phyloP scores from a whole-genome alignment of 164 flowering plant genomes.

The Akebia trifoliata region DNA sequence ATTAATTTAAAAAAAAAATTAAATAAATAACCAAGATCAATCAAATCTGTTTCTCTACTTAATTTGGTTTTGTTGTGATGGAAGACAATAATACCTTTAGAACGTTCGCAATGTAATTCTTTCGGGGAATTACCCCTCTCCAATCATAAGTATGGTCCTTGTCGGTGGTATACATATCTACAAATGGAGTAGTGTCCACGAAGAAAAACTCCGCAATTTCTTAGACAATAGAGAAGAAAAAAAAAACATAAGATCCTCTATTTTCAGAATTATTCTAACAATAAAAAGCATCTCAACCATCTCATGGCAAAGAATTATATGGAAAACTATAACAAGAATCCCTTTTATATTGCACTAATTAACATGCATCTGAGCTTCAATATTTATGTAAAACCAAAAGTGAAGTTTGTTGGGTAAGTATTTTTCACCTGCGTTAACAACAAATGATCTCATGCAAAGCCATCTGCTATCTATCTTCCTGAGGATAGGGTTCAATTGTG shows the following conservation, averaged over 20 bases:
- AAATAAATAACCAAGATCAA: not conserved
- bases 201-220: slow-evolving; percentile 26
- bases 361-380: too few relatives aligned
- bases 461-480: slow-evolving; percentile 58
- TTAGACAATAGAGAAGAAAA: not conserved
- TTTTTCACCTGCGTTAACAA: slow-evolving; percentile 56
- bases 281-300: too few relatives aligned
- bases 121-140: slow-evolving; percentile 21
- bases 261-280: not conserved
- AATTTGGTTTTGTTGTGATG: not conserved
- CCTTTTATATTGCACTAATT: too few relatives aligned
- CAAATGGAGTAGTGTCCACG: slow-evolving; percentile 28
- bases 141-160: slow-evolving; percentile 24
- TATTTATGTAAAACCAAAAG: too few relatives aligned
- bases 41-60: too few relatives aligned
- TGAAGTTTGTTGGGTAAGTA: not conserved
- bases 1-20: not conserved
- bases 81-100: slow-evolving; percentile 15
- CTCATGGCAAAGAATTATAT: too few relatives aligned
- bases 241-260: not conserved
- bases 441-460: slow-evolving; percentile 75
- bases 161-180: slow-evolving; percentile 8
- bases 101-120: slow-evolving; percentile 11
- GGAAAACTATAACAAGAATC: too few relatives aligned
- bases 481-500: slow-evolving; percentile 65